Base-by-base conservation (phyloP, 768 basidiomycete species). In the Myochromella boudieri region DNA sequence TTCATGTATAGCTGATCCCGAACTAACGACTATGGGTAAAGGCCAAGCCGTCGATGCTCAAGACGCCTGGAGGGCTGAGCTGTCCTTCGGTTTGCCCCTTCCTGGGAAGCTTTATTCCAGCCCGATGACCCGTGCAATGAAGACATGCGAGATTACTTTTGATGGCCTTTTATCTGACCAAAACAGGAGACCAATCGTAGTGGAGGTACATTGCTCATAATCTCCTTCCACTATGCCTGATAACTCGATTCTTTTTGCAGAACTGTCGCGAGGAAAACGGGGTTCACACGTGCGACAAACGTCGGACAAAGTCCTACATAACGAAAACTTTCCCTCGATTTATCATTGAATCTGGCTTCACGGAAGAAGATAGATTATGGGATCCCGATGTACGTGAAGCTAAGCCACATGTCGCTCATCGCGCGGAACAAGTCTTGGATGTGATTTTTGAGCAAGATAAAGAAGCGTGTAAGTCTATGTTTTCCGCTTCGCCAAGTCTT, bases 271-370 rank as follows among this genome's bases (percentile, higher is more conserved):
- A 91, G 60, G 75, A 75, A 50, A 78, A 79, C 49, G 81, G 86
- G 0, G 73, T 78, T 1, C 85, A 89, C 49, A 87, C 86, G 0
- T 88, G 86, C 55, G 88, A 91, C 60, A 77, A 77, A 52, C 77
- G 87, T 14, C 69, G 71, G 20, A 67, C 73, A 3, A 70, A 66
- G 24, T 71, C 77, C 0, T 70, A 77, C 42, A 81, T 91, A 44
- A 55, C 60, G 0, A 46, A 48, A 0, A 52, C 70, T 6, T 87
- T 80, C 58, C 82, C 84, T 0, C 59, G 62, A 2, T 83, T 83
- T 56, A 56, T 46, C 3, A 72, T 87, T 39, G 84, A 90, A 52
- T 54, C 63, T 1, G 77, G 71, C 0, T 78, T 91, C 43, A 63
- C 74, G 0, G 87, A 91, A 57, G 70, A 80, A 11, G 88, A 91